Base-by-base conservation (phyloP, 192 early-diverging fungal species). In the Pecoramyces ruminantium region DNA sequence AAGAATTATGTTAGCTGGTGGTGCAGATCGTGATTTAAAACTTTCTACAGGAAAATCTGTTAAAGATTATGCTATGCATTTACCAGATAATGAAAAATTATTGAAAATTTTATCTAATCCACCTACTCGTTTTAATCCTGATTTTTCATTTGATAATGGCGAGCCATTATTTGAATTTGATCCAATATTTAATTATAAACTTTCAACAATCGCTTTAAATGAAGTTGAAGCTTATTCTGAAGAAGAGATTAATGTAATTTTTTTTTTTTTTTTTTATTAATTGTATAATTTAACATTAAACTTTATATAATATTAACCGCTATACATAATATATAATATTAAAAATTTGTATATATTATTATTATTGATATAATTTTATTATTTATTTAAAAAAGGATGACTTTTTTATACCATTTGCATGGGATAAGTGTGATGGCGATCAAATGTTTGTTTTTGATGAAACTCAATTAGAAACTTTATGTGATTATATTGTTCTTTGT, bases 381-480 rank as follows among this genome's bases (percentile, higher is more conserved):
- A n/a, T n/a, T n/a, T n/a, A n/a, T n/a, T n/a, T n/a, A n/a, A 34
- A 13, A 21, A 4, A 67, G 51, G 51, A 67, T 67, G 51, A 67
- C 8, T 67, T 67, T 67, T 67, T 67, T 6, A 67, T 67, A 25
- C 51, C 51, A 67, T 67, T 67, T 67, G 4, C 51, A 11, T 98
- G 95, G 95, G 89, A 92, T 78, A 87, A 84, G 21, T 94, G 95
- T 85, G 86, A 90, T 82, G 91, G 92, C 18, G 93, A 96, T 86
- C 95, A 98, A 84, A 98, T 98, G 97, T 93, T 95, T 87, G 96
- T 97, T n/a, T 95, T 97, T 84, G 92, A 92, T 79, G 88, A 87
- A 79, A 87, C 90, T 30, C 92, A 25, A 88, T 98, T 81, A 88
- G 86, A 25, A 86, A 90, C 30, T 89, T 95, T 58, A 30, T 42